Conservation (phyloP, 2,329 filamentous ascomycete species). For the Stagonosporopsis cucurbitacearum region DNA sequence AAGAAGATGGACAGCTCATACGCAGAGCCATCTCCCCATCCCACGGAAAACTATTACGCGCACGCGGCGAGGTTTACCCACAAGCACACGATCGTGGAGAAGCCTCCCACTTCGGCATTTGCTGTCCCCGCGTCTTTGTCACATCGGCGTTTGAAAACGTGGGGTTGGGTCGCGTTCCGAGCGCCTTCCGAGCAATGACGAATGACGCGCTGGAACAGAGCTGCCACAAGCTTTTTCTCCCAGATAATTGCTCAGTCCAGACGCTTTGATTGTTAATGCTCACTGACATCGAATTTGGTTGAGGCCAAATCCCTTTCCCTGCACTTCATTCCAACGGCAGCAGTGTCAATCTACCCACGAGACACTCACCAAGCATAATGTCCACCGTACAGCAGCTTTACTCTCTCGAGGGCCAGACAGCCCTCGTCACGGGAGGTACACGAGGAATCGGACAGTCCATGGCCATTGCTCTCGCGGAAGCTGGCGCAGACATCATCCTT, state of each 20-base stretch:
- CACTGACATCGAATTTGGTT: neutral
- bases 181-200: constrained; percentile 29
- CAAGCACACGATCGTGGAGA: constrained; percentile 32
- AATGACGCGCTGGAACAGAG: constrained; percentile 11
- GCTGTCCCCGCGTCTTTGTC: constrained; percentile 27
- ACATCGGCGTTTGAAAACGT: constrained; percentile 25
- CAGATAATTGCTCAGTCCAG: constrained; percentile 1
- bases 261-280: neutral
- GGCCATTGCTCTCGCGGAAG: constrained; percentile 59
- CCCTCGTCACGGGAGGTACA: constrained; percentile 58
- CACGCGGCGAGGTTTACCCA: constrained; percentile 33
- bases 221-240: constrained; percentile 5
- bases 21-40: constrained; percentile 5
- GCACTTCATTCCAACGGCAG: constrained; percentile 10
- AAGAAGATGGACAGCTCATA: constrained; percentile 1
- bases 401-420: constrained; percentile 58
- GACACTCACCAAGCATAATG: constrained; percentile 28
- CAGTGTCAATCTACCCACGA: too few species aligned
- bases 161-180: constrained; percentile 41
- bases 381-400: constrained; percentile 52
- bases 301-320: too few species aligned
- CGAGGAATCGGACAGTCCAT: constrained; percentile 59
- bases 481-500: constrained; percentile 59
- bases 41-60: constrained; percentile 24
- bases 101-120: constrained; percentile 42